Conservation (phyloP, 495 filamentous ascomycete species). For the Aspergillus funiculosus region DNA sequence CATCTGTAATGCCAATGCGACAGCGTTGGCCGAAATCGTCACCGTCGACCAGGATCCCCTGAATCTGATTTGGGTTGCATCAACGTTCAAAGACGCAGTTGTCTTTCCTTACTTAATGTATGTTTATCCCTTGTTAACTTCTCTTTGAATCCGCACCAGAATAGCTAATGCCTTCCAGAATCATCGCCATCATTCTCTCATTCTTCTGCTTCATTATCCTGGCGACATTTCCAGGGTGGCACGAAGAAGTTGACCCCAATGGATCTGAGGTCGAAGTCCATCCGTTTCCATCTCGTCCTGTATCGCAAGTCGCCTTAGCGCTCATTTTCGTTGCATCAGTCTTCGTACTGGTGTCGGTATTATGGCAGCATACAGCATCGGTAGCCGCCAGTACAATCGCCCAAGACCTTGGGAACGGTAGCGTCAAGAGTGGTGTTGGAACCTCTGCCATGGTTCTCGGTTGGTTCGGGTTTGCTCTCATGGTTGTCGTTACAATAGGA, state of each 20-base stretch:
- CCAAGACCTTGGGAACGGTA: constrained; percentile 92
- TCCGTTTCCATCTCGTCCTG: constrained; percentile 63
- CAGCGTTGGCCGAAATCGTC: constrained; percentile 56
- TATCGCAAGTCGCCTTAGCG: constrained; percentile 60
- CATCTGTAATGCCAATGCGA: constrained; percentile 64
- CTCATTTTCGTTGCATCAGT: constrained; percentile 62
- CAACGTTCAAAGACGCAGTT: constrained; percentile 66
- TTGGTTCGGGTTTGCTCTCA: constrained; percentile 89
- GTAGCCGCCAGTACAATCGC: constrained; percentile 90
- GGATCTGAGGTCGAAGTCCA: constrained; percentile 58
- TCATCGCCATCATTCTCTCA: constrained; percentile 63
- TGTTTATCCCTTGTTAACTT: constrained; percentile 19
- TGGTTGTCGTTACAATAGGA: constrained; percentile 92
- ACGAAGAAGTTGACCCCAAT: constrained; percentile 52
- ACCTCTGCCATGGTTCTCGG: constrained; percentile 91
- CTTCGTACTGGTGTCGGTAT: constrained; percentile 64
- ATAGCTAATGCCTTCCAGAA: constrained; percentile 35
- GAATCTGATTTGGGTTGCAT: constrained; percentile 66
- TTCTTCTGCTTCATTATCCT: constrained; percentile 66
- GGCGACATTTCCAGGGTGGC: constrained; percentile 68
- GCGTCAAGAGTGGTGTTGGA: constrained; percentile 80
- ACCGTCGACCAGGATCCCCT: constrained; percentile 62
- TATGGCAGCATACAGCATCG: constrained; percentile 84
- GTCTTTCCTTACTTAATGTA: constrained; percentile 67
- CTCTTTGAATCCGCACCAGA: not conserved